Evolutionary conservation across 768 basidiomycete species (phyloP).

Genomic region (Pilatotrama ljubarskyi): DNA sequence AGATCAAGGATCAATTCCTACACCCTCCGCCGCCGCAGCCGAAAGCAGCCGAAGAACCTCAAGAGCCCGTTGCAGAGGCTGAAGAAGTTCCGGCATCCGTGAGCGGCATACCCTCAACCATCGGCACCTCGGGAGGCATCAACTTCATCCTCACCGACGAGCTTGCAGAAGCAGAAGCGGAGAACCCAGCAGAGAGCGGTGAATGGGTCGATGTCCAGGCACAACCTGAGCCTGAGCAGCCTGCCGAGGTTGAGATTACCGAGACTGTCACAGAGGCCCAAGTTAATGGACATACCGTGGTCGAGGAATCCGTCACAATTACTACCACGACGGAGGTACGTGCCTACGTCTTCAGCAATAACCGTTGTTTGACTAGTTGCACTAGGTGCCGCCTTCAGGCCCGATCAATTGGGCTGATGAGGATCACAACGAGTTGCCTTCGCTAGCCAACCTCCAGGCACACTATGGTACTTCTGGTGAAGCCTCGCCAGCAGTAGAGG

Average conservation of each 20-base stretch:
- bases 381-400: constrained; percentile 20
- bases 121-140: constrained; percentile 54
- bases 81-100: constrained; percentile 31
- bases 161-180: constrained; percentile 42
- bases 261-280: constrained; percentile 22
- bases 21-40: constrained; percentile 42
- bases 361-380: neutral
- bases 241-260: constrained; percentile 23
- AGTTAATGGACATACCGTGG: constrained; percentile 28
- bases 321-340: constrained; percentile 27
- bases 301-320: constrained; percentile 27
- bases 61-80: neutral
- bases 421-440: constrained; percentile 76
- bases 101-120: constrained; percentile 40
- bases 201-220: constrained; percentile 44
- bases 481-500: constrained; percentile 54
- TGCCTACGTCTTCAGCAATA: neutral
- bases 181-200: constrained; percentile 22
- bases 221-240: constrained; percentile 28
- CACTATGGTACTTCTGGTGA: constrained; percentile 75
- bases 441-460: constrained; percentile 73
- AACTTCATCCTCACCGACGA: constrained; percentile 85
- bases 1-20: constrained; percentile 54
- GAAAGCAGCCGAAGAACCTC: neutral
- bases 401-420: constrained; percentile 83